Conservation (phyloP, 108 stramenopile species). For the Licmophora abbreviata region DNA sequence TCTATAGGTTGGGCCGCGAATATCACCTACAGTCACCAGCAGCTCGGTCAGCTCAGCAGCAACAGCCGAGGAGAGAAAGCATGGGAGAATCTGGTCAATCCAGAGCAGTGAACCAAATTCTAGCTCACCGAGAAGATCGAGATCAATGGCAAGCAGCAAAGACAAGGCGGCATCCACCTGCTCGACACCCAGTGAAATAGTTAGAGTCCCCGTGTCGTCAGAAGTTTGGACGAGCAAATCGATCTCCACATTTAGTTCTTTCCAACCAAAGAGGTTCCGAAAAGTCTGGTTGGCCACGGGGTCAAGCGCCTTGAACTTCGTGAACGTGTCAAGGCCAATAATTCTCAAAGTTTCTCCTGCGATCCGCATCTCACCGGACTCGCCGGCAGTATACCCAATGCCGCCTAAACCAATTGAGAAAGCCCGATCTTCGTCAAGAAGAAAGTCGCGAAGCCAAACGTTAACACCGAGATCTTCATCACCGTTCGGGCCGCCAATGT, state of each 20-base stretch:
- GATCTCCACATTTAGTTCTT: not conserved
- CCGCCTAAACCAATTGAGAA: conserved; percentile 30
- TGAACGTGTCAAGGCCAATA: conserved; percentile 4
- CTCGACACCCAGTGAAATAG: not conserved
- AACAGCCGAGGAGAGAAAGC: not conserved
- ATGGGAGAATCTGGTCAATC: not conserved
- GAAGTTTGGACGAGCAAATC: not conserved
- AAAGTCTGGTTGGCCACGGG: not conserved
- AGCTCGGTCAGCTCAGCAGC: not conserved
- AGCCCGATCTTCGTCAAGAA: conserved; percentile 24
- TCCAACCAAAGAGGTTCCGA: not conserved
- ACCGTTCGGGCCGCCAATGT: not conserved
- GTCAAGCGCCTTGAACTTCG: not conserved
- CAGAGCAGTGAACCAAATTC: not conserved
- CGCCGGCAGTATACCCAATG: conserved; percentile 23
- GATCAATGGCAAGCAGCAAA: not conserved
- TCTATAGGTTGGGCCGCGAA: not conserved
- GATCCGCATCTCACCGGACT: no score
- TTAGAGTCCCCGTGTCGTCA: not conserved
- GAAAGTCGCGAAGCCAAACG: conserved; percentile 18
- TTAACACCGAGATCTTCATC: conserved; percentile 31
- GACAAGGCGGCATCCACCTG: not conserved
- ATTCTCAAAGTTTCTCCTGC: no score
- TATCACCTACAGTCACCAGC: not conserved
- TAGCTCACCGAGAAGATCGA: not conserved